These are phyloP conservation scores for Ophiostoma ulmi DNA, from an alignment of 2,329 filamentous ascomycete genomes.

Conservation along the genomic window DNA sequence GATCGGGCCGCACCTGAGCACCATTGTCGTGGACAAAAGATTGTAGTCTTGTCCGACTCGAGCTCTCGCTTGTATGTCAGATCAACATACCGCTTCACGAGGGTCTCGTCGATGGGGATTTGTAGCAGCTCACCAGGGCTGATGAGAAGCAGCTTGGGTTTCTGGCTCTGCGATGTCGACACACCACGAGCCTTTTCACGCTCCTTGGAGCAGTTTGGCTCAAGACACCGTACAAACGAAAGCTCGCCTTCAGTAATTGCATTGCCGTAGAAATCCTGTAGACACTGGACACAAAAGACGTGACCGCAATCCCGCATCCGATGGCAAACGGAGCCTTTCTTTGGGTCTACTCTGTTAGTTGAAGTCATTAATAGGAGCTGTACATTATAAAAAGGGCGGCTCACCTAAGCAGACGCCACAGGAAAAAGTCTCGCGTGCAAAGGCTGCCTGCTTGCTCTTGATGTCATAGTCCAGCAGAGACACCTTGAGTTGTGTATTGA, in stretches of 20 bases:
- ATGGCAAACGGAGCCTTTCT: conserved; percentile 79
- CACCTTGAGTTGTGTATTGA: conserved; percentile 58
- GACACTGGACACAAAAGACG: conserved; percentile 83
- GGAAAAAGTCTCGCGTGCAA: conserved; percentile 78
- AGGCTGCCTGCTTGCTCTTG: conserved; percentile 65
- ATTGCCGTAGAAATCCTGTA: conserved; percentile 84
- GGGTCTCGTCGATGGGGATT: conserved; percentile 64
- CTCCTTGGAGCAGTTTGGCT: conserved; percentile 70
- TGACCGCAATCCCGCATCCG: conserved; percentile 78
- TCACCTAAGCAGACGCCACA: conserved; percentile 75
- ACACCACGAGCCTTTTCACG: conserved; percentile 40
- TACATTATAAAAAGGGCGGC: conserved; percentile 24
- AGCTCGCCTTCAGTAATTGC: conserved; percentile 84
- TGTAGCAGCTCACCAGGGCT: conserved; percentile 79
- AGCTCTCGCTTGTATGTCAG: conserved; percentile 90
- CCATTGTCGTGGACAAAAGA: conserved; percentile 90
- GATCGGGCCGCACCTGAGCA: conserved; percentile 83
- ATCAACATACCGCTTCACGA: conserved; percentile 78
- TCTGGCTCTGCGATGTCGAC: conserved; percentile 38
- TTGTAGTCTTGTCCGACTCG: conserved; percentile 83
- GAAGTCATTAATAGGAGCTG: not conserved
- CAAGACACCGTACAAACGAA: conserved; percentile 70
- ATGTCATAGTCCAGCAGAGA: conserved; percentile 73
- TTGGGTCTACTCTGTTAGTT: conserved; percentile 57
- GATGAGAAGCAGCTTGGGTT: conserved; percentile 58